A percentile compares a stretch with the other conserved stretches of the same genome.
Evolutionary conservation across 2,329 filamentous ascomycete genomes (phyloP).

Genomic region (Fusarium mangiferae): DNA sequence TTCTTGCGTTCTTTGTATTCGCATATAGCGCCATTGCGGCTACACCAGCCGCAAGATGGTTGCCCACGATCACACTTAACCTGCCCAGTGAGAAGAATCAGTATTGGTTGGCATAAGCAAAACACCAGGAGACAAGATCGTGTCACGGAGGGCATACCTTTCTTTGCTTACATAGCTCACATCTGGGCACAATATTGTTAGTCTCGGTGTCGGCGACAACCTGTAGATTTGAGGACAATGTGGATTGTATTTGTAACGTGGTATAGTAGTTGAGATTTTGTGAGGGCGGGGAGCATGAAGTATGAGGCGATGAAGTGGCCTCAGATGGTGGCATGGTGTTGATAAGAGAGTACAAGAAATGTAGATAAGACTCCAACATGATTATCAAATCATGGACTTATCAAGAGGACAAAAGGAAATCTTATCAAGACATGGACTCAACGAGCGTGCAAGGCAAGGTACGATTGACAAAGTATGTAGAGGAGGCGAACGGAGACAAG

Average conservation of each 20-base stretch:
- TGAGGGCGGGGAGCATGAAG: slow-evolving; percentile 27
- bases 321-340: slow-evolving; percentile 36
- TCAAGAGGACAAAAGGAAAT: slow-evolving; percentile 1
- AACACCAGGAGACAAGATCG: background rate
- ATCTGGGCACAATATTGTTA: slow-evolving; percentile 60
- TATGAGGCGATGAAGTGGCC: slow-evolving; percentile 23
- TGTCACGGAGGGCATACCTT: slow-evolving; percentile 65
- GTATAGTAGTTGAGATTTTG: slow-evolving; percentile 24
- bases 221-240: slow-evolving; percentile 22
- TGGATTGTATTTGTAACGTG: slow-evolving; percentile 20
- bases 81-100: slow-evolving; percentile 50
- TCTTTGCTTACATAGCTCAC: slow-evolving; percentile 83
- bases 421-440: slow-evolving; percentile 11
- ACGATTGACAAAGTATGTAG: slow-evolving; percentile 16
- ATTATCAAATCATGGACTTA: slow-evolving; percentile 19
- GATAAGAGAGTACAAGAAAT: slow-evolving; percentile 29
- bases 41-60: slow-evolving; percentile 76
- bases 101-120: background rate
- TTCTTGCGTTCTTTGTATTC: slow-evolving; percentile 78
- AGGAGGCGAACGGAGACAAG: slow-evolving; percentile 8
- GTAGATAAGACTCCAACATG: slow-evolving; percentile 38
- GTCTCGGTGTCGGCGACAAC: slow-evolving; percentile 42
- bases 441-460: slow-evolving; percentile 1
- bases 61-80: slow-evolving; percentile 82
- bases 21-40: slow-evolving; percentile 69